A percentile compares a stretch with the other conserved stretches of the same genome.
Evolutionary conservation across 352 stramenopile species (phyloP).

Genomic region (Globisporangium rhizosaccharum): DNA sequence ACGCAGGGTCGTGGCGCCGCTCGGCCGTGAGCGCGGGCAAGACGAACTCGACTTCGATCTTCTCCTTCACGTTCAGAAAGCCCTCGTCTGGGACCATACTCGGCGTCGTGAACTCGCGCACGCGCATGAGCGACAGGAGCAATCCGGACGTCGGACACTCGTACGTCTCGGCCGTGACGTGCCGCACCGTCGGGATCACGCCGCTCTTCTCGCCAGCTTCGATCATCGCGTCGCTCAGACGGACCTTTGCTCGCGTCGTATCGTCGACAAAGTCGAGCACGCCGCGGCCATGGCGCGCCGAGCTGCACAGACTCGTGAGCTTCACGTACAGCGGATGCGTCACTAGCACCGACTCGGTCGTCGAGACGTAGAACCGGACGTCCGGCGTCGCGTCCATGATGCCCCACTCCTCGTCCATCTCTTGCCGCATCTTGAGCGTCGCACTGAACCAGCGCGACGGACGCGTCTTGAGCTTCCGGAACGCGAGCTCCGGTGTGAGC

Average conservation of each 20-base stretch:
- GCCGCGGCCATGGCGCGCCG: constrained; percentile 31
- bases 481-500: constrained; percentile 44
- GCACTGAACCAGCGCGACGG: constrained; percentile 69
- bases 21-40: constrained; percentile 55
- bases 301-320: constrained; percentile 27
- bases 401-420: constrained; percentile 51
- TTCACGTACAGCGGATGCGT: constrained; percentile 38
- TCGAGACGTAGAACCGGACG: constrained; percentile 72
- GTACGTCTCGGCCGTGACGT: constrained; percentile 48
- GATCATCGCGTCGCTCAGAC: constrained; percentile 47
- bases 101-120: constrained; percentile 55
- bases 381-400: constrained; percentile 68
- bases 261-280: constrained; percentile 51
- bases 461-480: constrained; percentile 56
- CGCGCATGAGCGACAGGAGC: constrained; percentile 42
- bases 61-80: constrained; percentile 48
- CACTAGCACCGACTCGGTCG: constrained; percentile 47
- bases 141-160: constrained; percentile 22
- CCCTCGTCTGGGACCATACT: constrained; percentile 31
- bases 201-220: constrained; percentile 29
- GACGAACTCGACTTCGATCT: constrained; percentile 58
- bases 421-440: constrained; percentile 80
- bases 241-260: constrained; percentile 27
- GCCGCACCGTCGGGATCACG: constrained; percentile 49
- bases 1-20: constrained; percentile 38